phyloP scores from a whole-genome alignment of 768 basidiomycete species.

The Podaxis mareebaensis region DNA sequence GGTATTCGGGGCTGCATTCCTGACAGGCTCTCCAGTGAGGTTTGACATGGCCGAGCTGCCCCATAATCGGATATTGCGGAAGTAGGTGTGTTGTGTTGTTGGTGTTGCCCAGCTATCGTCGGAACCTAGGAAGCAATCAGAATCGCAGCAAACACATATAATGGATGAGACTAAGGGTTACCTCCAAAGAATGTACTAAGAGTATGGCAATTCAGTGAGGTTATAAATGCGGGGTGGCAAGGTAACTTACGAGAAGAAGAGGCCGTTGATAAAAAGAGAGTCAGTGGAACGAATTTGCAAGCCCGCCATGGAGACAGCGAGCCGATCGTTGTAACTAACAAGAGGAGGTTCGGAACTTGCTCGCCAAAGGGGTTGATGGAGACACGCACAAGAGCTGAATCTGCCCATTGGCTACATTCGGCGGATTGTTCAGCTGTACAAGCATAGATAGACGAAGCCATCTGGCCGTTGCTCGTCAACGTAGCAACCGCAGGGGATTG shows the following conservation, averaged over 20 bases:
- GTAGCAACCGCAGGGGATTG: slow-evolving; percentile 14
- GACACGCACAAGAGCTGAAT: slow-evolving; percentile 63
- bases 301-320: slow-evolving; percentile 57
- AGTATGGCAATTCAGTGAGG: slow-evolving; percentile 1
- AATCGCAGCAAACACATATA: neutral
- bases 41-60: slow-evolving; percentile 54
- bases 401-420: slow-evolving; percentile 71
- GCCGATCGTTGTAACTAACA: slow-evolving; percentile 68
- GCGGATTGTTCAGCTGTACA: slow-evolving; percentile 75
- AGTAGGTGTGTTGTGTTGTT: slow-evolving; percentile 68
- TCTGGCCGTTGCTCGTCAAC: slow-evolving; percentile 29
- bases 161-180: slow-evolving; percentile 18
- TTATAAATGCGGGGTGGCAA: slow-evolving; percentile 1
- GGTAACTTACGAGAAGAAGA: slow-evolving; percentile 73
- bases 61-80: slow-evolving; percentile 71
- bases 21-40: slow-evolving; percentile 35
- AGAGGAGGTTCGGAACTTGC: neutral
- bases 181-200: slow-evolving; percentile 83
- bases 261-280: slow-evolving; percentile 58
- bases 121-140: slow-evolving; percentile 41
- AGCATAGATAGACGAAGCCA: slow-evolving; percentile 76
- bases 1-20: slow-evolving; percentile 22
- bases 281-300: slow-evolving; percentile 63
- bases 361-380: neutral
- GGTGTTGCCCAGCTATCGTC: slow-evolving; percentile 76